Conservation (phyloP, 2,329 filamentous ascomycete genomes). For the Apiospora kogelbergensis region DNA sequence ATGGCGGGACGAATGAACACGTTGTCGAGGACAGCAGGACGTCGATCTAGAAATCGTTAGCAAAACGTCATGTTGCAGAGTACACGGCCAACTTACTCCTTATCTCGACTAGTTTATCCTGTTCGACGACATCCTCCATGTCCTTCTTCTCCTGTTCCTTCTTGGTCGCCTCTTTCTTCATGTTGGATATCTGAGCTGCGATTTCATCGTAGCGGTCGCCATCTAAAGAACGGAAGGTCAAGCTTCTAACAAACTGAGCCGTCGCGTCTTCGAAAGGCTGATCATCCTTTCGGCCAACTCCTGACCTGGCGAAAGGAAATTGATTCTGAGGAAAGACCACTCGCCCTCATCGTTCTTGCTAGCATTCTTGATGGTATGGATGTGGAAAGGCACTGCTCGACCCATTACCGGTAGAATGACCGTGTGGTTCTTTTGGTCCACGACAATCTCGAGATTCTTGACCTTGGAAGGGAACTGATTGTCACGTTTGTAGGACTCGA, state of each 20-base stretch:
- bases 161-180: slow-evolving; percentile 90
- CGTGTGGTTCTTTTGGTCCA: slow-evolving; percentile 87
- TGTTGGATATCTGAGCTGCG: slow-evolving; percentile 87
- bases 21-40: slow-evolving; percentile 86
- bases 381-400: slow-evolving; percentile 95
- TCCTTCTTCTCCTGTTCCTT: slow-evolving; percentile 99
- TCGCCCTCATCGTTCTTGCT: slow-evolving; percentile 97
- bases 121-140: slow-evolving; percentile 98
- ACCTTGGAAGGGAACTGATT: slow-evolving; percentile 85
- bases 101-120: slow-evolving; percentile 95
- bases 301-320: slow-evolving; percentile 95
- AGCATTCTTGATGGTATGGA: slow-evolving; percentile 96
- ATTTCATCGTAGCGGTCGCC: slow-evolving; percentile 88
- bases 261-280: slow-evolving; percentile 96
- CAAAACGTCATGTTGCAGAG: slow-evolving; percentile 13
- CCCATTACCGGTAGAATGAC: slow-evolving; percentile 97
- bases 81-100: slow-evolving; percentile 62
- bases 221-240: slow-evolving; percentile 92
- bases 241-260: slow-evolving; percentile 91
- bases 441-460: slow-evolving; percentile 83
- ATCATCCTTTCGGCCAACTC: slow-evolving; percentile 95
- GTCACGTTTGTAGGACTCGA: slow-evolving; percentile 98
- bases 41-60: slow-evolving; percentile 69
- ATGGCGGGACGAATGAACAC: slow-evolving; percentile 94
- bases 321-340: slow-evolving; percentile 91